Evolutionary conservation across 169 alveolate species (phyloP).

Genomic region (Plasmodium blacklocki): DNA sequence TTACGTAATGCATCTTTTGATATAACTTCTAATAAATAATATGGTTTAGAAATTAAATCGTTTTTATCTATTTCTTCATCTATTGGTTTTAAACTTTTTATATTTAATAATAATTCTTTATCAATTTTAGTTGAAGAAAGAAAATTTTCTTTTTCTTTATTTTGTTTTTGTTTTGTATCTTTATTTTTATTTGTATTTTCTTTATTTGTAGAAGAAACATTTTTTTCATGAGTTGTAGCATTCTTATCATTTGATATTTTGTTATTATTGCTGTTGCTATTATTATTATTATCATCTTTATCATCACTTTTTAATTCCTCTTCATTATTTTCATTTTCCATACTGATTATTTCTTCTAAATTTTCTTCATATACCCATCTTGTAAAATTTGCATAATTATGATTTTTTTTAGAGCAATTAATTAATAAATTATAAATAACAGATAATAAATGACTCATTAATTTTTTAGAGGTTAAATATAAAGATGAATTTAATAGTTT

Average conservation of each 20-base stretch:
- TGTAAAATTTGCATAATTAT: constrained; percentile 51
- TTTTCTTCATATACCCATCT: constrained; percentile 72
- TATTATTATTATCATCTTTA: background rate
- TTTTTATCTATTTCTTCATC: constrained; percentile 27
- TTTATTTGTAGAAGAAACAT: background rate
- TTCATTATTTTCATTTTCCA: background rate
- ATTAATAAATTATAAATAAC: constrained; percentile 79
- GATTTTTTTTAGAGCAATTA: constrained; percentile 36
- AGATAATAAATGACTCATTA: constrained; percentile 83
- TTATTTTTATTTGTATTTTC: background rate
- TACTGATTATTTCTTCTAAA: constrained; percentile 26
- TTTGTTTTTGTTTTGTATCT: background rate
- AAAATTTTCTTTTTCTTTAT: constrained; percentile 25
- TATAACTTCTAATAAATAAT: constrained; percentile 55
- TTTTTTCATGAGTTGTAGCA: background rate
- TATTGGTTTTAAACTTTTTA: constrained; percentile 27
- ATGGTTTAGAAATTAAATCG: constrained; percentile 35
- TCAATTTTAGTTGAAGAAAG: constrained; percentile 46
- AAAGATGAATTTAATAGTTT: constrained; percentile 80
- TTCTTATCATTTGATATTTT: background rate
- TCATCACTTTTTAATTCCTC: constrained; percentile 10
- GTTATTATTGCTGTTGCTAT: background rate
- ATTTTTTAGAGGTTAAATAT: constrained; percentile 84
- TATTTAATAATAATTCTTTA: constrained; percentile 50
- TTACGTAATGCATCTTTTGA: constrained; percentile 58